Evolutionary conservation across 2,329 filamentous ascomycete genomes (phyloP), one percentile per base, ranked within the genome.

Genomic region (Alternaria gansuensis): DNA sequence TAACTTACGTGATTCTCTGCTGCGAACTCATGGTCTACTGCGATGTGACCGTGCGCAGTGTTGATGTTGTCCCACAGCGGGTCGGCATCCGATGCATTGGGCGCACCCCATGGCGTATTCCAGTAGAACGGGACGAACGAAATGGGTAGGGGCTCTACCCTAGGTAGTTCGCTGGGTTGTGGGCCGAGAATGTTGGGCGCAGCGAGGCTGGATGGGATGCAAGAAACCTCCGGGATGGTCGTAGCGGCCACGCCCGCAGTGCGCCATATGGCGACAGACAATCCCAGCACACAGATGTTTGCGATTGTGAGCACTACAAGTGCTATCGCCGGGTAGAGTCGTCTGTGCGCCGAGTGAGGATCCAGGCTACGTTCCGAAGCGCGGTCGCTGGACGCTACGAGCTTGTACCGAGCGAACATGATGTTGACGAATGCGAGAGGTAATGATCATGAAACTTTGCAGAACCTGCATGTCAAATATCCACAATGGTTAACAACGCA

Each of bases 21-120:
- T 3, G 71, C 71, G 63, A 62, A 69, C 40, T 65, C 21, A 11
- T 59, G 62, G 44, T 73, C 71, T 14, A 73, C 59, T 11, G 71
- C 67, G 14, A 74, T 62, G 45, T 72, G 64, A 21, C 71, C 71
- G 50, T 74, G 71, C 13, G 69, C 57, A 7, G 67, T 67, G 21
- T 60, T 57, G 41, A 74, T 72, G 1, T 44, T 53, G 8, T 72
- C 60, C 71, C 71, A 74, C 13, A 68, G 57, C 13, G 41, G 39
- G 34, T 71, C 63, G 10, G 55, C 64, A 23, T 67, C 62, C 7
- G 61, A 64, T 29, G 60, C 54, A 11, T 53, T 57, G 21, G 54
- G 40, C 10, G 46, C 39, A 33, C 54, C 54, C 54, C 54, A 57
- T 46, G 54, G 48, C 26, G 54, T 57, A 33, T 57, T 41, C 54